phyloP scores from a whole-genome alignment of 805 yeast species.

The Millerozyma acaciae region DNA sequence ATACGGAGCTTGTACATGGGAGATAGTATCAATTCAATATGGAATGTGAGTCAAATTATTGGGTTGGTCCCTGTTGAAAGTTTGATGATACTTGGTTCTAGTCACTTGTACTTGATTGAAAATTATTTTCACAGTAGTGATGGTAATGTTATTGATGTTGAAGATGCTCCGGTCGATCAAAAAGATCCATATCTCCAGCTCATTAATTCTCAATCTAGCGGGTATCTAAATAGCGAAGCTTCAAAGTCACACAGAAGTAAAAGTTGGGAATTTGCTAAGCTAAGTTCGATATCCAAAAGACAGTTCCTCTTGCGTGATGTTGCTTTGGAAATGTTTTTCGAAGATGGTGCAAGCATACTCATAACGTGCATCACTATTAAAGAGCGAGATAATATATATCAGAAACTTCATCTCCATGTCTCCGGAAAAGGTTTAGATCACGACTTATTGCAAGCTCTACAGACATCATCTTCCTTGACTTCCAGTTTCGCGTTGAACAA shows the following conservation, averaged over 20 bases:
- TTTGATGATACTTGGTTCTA: constrained; percentile 62
- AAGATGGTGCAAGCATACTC: constrained; percentile 66
- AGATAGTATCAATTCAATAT: constrained; percentile 65
- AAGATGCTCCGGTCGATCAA: constrained; percentile 57
- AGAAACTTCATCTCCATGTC: constrained; percentile 45
- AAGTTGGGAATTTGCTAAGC: constrained; percentile 56
- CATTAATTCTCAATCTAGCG: constrained; percentile 47
- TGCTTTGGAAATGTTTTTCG: constrained; percentile 74
- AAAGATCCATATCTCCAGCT: constrained; percentile 69
- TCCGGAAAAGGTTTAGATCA: constrained; percentile 49
- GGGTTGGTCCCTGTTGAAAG: constrained; percentile 80
- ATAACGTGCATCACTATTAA: constrained; percentile 56
- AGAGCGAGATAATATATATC: constrained; percentile 55
- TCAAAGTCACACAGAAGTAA: constrained; percentile 43
- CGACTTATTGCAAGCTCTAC: constrained; percentile 52
- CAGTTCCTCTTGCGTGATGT: constrained; percentile 76
- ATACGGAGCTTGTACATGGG: constrained; percentile 64
- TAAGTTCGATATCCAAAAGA: constrained; percentile 66
- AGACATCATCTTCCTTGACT: constrained; percentile 39
- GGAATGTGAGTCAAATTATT: constrained; percentile 71
- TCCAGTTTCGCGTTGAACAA: constrained; percentile 44
- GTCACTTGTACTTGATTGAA: constrained; percentile 64
- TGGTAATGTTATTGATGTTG: constrained; percentile 55
- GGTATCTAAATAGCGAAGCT: constrained; percentile 18
- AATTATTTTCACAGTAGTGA: constrained; percentile 58